Percentiles rank a stretch among this genome's conserved stretches.
Conservation (phyloP, 202 grass and related monocot species). For the Setaria viridis region DNA sequence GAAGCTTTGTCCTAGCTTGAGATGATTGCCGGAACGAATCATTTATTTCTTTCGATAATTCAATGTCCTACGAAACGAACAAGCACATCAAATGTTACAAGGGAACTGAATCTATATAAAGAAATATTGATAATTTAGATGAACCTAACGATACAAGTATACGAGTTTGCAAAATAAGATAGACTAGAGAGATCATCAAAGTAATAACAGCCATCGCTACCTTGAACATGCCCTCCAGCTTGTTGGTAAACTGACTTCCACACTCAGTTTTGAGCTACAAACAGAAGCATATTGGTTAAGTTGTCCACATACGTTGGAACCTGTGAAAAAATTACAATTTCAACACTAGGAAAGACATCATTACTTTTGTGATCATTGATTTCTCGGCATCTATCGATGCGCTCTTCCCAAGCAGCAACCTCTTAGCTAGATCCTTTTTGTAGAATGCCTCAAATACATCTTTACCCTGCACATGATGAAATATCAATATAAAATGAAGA, state of each 20-base stretch:
- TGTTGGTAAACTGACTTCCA: constrained; percentile 99
- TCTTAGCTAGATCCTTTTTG: constrained; percentile 99
- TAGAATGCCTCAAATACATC: constrained; percentile 99
- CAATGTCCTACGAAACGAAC: constrained; percentile 72
- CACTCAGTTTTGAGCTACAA: constrained; percentile 99
- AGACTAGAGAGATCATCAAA: constrained; percentile 33
- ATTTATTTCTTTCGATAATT: constrained; percentile 99
- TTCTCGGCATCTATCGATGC: constrained; percentile 99
- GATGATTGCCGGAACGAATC: constrained; percentile 99
- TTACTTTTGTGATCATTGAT: constrained; percentile 99
- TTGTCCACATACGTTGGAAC: constrained; percentile 34
- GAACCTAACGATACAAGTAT: neutral
- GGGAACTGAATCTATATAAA: neutral
- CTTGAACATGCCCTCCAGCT: constrained; percentile 99
- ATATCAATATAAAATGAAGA: constrained; percentile 26
- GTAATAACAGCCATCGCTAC: constrained; percentile 50
- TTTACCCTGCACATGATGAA: constrained; percentile 75
- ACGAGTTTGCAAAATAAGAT: constrained; percentile 18
- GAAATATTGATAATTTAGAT: constrained; percentile 22
- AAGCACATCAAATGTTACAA: constrained; percentile 27
- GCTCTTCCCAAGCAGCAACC: constrained; percentile 95
- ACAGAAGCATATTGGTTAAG: constrained; percentile 46
- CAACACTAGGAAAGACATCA: constrained; percentile 18
- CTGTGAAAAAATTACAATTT: neutral
- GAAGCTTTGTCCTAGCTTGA: constrained; percentile 97